Conservation (phyloP, 257 asterid species). For the Osmanthus fragrans region DNA sequence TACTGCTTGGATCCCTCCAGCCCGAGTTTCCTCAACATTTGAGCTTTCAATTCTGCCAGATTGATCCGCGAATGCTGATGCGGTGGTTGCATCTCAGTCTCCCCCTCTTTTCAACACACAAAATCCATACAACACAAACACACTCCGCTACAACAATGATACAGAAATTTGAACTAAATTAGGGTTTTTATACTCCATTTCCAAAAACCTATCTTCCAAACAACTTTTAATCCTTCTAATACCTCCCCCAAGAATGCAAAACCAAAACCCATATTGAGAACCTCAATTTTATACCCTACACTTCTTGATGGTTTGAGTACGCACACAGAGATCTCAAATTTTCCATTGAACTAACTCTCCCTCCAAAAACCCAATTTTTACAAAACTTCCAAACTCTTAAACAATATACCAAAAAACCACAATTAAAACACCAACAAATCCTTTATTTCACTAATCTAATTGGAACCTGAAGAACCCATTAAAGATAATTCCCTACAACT, state of each 20-base stretch:
- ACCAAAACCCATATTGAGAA: slow-evolving; percentile 41
- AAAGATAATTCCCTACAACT: slow-evolving; percentile 36
- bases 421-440: slow-evolving; percentile 25
- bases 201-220: slow-evolving; percentile 34
- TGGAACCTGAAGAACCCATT: slow-evolving; percentile 25
- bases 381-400: slow-evolving; percentile 27
- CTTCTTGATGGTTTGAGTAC: slow-evolving; percentile 32
- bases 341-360: slow-evolving; percentile 46
- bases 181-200: slow-evolving; percentile 49
- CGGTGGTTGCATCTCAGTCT: slow-evolving; percentile 59
- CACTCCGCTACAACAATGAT: slow-evolving; percentile 18
- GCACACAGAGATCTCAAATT: slow-evolving; percentile 52
- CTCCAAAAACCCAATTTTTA: slow-evolving; percentile 59
- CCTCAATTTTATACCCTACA: slow-evolving; percentile 19
- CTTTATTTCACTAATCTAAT: slow-evolving; percentile 25
- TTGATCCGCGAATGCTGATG: slow-evolving; percentile 59
- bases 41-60: slow-evolving; percentile 65
- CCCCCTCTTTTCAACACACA: slow-evolving; percentile 27
- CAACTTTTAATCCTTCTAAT: slow-evolving; percentile 28
- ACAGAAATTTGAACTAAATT: slow-evolving; percentile 17
- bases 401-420: slow-evolving; percentile 17
- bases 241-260: slow-evolving; percentile 28
- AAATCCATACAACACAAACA: slow-evolving; percentile 36
- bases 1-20: slow-evolving; percentile 63
- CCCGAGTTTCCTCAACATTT: slow-evolving; percentile 62